Evolutionary conservation across 306 rosid genomes (phyloP), one percentile per base, ranked within the genome.

Genomic region (Ochetophila trinervis): DNA sequence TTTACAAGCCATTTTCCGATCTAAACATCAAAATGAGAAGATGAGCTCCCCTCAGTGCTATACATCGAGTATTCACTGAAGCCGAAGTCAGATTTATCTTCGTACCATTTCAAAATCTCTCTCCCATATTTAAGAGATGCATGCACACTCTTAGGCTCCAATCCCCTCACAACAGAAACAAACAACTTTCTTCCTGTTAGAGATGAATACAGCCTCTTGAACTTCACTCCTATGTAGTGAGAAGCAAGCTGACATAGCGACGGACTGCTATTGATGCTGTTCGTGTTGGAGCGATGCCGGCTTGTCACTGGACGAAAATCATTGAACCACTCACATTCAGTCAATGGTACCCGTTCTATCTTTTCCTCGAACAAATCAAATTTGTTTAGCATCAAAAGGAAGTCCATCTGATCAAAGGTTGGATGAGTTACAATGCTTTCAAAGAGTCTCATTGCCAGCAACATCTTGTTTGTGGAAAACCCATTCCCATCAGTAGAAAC

Each of bases 51-150:
- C 68, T 94, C 97, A 0, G 86, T 85, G 89, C 95, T 86, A 63
- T 86, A 81, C 67, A 83, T 65, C 15, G 96, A 94, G 82, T 86
- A 73, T 64, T 94, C 99, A 54, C 95, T 85, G 51, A 83, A 67
- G 86, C 91, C 78, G 52, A 94, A 90, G 82, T 88, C 84, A 23
- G 78, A 82, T 72, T 84, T 88, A 86, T 90, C 99, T 64, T 87
- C 86, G 10, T 80, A 88, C 99, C 99, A 94, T 80, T 86, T 90
- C 60, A 81, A 67, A 83, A 94, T 86, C 88, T 94, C 99, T 72
- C 83, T 88, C 0, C 88, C 81, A 80, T 94, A 90, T 80, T 80
- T 90, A 18, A 94, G 97, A 78, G 91, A 60, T 52, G 79, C 78
- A 68, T 88, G 97, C n/a, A 91, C 93, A 47, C 95, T 88, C 34